Conservation (phyloP, 139 green algal species). For the Pleodorina starrii region DNA sequence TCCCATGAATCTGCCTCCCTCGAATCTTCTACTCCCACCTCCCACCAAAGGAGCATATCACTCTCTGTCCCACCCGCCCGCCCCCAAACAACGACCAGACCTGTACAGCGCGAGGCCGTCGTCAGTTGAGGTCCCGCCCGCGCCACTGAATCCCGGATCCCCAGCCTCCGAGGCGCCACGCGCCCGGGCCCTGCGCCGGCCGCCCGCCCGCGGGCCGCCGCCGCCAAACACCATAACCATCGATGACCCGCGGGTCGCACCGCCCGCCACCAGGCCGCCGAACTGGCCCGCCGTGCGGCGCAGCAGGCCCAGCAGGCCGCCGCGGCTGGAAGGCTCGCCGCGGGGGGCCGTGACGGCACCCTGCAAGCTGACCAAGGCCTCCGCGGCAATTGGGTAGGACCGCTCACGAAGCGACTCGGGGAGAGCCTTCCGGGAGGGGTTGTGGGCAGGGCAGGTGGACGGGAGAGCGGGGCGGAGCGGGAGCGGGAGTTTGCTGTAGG, state of each 20-base stretch:
- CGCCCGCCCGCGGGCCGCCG: background rate
- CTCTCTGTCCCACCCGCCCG: too few species aligned
- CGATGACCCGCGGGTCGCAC: background rate
- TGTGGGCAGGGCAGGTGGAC: too few species aligned
- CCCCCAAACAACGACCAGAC: background rate
- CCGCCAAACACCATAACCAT: too few species aligned
- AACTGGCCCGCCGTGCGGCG: conserved; percentile 21
- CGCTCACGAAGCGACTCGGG: conserved; percentile 29
- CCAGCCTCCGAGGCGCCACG: too few species aligned
- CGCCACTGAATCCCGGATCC: background rate
- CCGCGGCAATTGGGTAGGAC: background rate
- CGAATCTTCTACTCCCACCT: too few species aligned
- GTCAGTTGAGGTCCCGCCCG: background rate
- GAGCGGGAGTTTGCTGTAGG: too few species aligned
- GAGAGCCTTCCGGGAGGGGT: conserved; percentile 8
- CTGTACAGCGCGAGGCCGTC: background rate
- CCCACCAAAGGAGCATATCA: too few species aligned
- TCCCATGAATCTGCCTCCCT: too few species aligned
- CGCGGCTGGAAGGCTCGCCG: background rate
- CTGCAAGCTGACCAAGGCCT: conserved; percentile 30
- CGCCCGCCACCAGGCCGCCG: background rate
- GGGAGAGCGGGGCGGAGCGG: too few species aligned
- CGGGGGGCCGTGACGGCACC: background rate
- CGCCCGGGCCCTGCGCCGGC: background rate
- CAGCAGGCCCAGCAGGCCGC: conserved; percentile 31